Percentiles rank a stretch among this genome's conserved stretches.
phyloP scores from a whole-genome alignment of 768 basidiomycete species.

The Lactarius hengduanensis region DNA sequence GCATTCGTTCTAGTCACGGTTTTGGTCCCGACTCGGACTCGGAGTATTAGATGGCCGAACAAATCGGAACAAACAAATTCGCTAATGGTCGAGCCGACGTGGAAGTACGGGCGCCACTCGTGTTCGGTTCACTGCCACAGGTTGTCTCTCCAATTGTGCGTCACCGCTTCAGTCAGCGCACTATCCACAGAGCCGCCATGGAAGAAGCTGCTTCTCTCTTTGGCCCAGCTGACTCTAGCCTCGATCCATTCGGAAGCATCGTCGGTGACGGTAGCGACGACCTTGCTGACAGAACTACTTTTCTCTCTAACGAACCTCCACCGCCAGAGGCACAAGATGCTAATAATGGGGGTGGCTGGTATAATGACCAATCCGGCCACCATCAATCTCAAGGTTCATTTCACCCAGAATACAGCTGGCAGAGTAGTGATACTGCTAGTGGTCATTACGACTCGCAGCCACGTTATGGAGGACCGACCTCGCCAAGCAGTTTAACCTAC shows the following conservation, averaged over 20 bases:
- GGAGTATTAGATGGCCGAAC: neutral
- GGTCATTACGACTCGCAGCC: constrained; percentile 15
- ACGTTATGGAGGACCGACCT: constrained; percentile 14
- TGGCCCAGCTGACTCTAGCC: constrained; percentile 56
- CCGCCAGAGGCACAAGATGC: constrained; percentile 7
- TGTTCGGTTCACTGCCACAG: neutral
- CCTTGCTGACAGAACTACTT: neutral
- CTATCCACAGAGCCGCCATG: constrained; percentile 48
- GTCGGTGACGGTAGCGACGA: constrained; percentile 12
- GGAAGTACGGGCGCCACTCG: constrained; percentile 12
- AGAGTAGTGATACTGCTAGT: neutral
- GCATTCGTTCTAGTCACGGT: constrained; percentile 16
- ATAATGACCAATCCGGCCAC: constrained; percentile 9
- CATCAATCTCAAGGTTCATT: constrained; percentile 13
- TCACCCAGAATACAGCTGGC: constrained; percentile 19
- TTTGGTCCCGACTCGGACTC: neutral
- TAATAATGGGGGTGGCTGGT: constrained; percentile 4
- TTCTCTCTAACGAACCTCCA: constrained; percentile 7
- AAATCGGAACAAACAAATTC: constrained; percentile 26
- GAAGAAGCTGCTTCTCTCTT: constrained; percentile 84
- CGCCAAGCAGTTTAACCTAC: constrained; percentile 2
- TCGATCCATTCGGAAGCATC: constrained; percentile 41
- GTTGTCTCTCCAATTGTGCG: neutral
- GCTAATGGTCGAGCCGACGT: constrained; percentile 18
- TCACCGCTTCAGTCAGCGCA: constrained; percentile 32